Base-by-base conservation (phyloP, 805 yeast genomes). In the Hanseniaspora meyeri region DNA sequence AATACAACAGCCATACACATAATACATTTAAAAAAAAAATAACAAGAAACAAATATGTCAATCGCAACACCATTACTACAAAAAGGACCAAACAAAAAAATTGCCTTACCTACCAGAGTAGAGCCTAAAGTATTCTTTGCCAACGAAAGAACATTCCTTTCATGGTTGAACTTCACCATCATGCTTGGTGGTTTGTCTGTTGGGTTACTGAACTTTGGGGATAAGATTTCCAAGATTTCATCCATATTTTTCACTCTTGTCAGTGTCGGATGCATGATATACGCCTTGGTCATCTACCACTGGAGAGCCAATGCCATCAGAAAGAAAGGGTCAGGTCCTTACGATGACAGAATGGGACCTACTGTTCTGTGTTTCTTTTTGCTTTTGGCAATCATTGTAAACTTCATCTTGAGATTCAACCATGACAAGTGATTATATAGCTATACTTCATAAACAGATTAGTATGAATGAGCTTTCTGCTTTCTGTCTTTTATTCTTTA, bases 231-330 rank as follows among this genome's bases (percentile, higher is more conserved):
- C 60, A 80, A 95, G 65, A 81, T 93, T 58, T 82, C 93, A 62
- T 97, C 99, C 47, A 93, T 91, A 4, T 75, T 93, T 57, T 93
- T 93, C 77, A 95, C 98, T 3, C 76, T 91, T 59, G 90, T 93
- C 57, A 95, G 98, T 60, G 91, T 93, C 97, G 88, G 87, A 61
- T 91, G 98, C 27, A 93, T 93, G 99, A 78, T 84, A 2, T 93
- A 93, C 66, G 98, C 99, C 1, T 77, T 93, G 60, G 78, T 88
- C 49, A 93, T 97, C 12, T 93, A 93, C 70, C 99, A 93, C 72
- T 95, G 98, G 98, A 87, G 99, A 76, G 98, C 98, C 1, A 88
- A 90, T 68, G 98, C 98, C 59, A 93, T 93, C 63, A 83, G 99
- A 71, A 79, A 91, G 72, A 83, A 97, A 72, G 98, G 98, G 43